Percentiles rank a stretch among this genome's conserved stretches.
phyloP scores from a whole-genome alignment of 495 filamentous ascomycete genomes.

The Hypoxylon fuscum region DNA sequence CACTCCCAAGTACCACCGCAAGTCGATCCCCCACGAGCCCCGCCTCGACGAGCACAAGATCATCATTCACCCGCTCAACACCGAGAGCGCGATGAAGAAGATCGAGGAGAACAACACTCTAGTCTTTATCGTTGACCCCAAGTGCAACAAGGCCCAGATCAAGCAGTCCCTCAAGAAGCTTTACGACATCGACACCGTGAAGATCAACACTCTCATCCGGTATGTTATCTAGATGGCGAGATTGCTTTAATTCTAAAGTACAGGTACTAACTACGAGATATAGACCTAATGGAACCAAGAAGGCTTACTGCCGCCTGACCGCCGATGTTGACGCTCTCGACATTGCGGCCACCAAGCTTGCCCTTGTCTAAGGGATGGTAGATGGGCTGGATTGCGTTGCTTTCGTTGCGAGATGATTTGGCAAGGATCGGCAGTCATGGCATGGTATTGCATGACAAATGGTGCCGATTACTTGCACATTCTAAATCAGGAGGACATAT shows the following conservation, averaged over 20 bases:
- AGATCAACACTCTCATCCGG: constrained; percentile 99
- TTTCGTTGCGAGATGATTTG: constrained; percentile 31
- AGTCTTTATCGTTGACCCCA: constrained; percentile 97
- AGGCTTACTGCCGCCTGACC: constrained; percentile 95
- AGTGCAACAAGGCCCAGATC: constrained; percentile 99
- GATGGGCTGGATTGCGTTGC: constrained; percentile 10
- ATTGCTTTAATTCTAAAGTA: too few species aligned
- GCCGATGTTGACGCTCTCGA: constrained; percentile 97
- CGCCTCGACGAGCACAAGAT: constrained; percentile 93
- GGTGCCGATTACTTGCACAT: constrained; percentile 39
- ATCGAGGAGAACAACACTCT: constrained; percentile 99
- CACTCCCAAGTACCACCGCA: constrained; percentile 90
- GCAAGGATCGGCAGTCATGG: constrained; percentile 28
- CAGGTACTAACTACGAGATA: constrained; percentile 22
- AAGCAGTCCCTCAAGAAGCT: constrained; percentile 98
- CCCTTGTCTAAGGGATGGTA: constrained; percentile 79
- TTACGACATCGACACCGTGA: constrained; percentile 96
- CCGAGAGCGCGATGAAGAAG: constrained; percentile 99
- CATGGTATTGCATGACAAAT: constrained; percentile 15
- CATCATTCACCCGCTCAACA: constrained; percentile 88
- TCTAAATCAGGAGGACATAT: constrained; percentile 38
- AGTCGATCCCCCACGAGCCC: constrained; percentile 87
- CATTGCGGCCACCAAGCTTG: constrained; percentile 98
- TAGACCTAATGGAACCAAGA: constrained; percentile 96
- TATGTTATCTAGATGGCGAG: too few species aligned